Percentiles rank a stretch among this genome's conserved stretches.
Evolutionary conservation across 1,284 basidiomycete species (phyloP).

Genomic region (Porodaedalea pini): DNA sequence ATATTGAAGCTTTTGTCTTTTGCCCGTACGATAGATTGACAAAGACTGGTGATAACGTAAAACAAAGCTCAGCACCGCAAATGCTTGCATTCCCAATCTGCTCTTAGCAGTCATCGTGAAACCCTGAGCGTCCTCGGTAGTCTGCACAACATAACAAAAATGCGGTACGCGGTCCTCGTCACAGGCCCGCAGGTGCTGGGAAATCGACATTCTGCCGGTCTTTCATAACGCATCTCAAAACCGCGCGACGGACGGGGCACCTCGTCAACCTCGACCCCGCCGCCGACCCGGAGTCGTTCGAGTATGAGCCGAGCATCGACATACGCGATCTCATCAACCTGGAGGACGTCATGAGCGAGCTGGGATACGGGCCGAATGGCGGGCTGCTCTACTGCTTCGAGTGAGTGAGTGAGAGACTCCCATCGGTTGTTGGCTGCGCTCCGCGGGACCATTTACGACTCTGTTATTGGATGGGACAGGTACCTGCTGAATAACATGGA

Average conservation of each 20-base stretch:
- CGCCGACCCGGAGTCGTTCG: conserved; percentile 81
- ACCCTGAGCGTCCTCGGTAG: background rate
- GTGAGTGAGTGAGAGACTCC: conserved; percentile 66
- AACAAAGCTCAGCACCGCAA: background rate
- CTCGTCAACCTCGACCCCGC: conserved; percentile 98
- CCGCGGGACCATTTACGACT: background rate
- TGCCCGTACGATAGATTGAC: too few species aligned
- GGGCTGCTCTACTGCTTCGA: conserved; percentile 99
- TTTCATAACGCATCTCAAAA: conserved; percentile 87
- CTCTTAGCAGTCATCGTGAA: background rate
- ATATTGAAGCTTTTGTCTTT: too few species aligned
- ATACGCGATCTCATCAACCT: conserved; percentile 92
- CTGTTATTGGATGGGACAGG: conserved; percentile 40
- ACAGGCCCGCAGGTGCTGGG: conserved; percentile 96
- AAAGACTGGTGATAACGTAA: too few species aligned
- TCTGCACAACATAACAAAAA: conserved; percentile 30
- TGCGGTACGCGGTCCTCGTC: conserved; percentile 89
- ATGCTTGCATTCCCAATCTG: background rate
- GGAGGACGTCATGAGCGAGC: conserved; percentile 95
- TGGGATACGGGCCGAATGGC: conserved; percentile 95
- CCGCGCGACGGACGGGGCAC: conserved; percentile 82
- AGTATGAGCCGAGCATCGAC: conserved; percentile 91
- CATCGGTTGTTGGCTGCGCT: background rate
- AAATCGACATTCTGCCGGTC: conserved; percentile 94
- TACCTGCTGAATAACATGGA: conserved; percentile 97